A percentile compares a stretch with the other conserved stretches of the same genome.
Conservation (phyloP, 257 asterid genomes). For the Scutellaria baicalensis region DNA sequence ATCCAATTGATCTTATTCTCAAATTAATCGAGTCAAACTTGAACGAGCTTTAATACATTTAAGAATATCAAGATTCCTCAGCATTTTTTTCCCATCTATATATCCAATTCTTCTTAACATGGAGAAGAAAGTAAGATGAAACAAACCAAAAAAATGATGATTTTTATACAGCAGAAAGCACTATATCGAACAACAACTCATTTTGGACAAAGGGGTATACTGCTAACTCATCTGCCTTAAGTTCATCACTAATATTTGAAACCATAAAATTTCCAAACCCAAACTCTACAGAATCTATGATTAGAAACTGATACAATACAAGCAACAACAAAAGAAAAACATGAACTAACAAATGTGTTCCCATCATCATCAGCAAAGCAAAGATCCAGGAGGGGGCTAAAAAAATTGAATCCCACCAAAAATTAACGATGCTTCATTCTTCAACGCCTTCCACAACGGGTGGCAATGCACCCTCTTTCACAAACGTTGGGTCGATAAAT, state of each 20-base stretch:
- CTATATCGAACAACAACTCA: constrained; percentile 18
- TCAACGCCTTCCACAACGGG: constrained; percentile 58
- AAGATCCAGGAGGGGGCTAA: constrained; percentile 30
- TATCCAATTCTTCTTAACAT: too few relatives aligned
- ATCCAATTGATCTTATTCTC: too few relatives aligned
- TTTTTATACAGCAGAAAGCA: constrained; percentile 46
- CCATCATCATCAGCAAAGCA: constrained; percentile 22
- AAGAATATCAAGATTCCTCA: too few relatives aligned
- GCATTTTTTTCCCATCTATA: too few relatives aligned
- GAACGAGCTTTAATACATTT: too few relatives aligned
- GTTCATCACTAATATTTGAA: constrained; percentile 36
- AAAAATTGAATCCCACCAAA: constrained; percentile 3
- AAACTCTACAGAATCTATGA: constrained; percentile 44
- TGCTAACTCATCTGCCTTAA: constrained; percentile 30
- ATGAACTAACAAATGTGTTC: constrained; percentile 26
- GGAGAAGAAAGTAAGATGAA: constrained; percentile 11
- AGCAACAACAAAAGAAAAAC: constrained; percentile 27
- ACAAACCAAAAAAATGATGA: constrained; percentile 24
- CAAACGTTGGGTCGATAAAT: constrained; percentile 68
- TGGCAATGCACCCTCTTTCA: constrained; percentile 59
- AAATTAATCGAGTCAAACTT: too few relatives aligned
- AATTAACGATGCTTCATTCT: constrained; percentile 10
- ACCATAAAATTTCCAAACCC: constrained; percentile 32
- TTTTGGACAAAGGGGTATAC: constrained; percentile 14
- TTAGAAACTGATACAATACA: constrained; percentile 26